Base-by-base conservation (phyloP, 805 yeast genomes). In the Brettanomyces anomalus region DNA sequence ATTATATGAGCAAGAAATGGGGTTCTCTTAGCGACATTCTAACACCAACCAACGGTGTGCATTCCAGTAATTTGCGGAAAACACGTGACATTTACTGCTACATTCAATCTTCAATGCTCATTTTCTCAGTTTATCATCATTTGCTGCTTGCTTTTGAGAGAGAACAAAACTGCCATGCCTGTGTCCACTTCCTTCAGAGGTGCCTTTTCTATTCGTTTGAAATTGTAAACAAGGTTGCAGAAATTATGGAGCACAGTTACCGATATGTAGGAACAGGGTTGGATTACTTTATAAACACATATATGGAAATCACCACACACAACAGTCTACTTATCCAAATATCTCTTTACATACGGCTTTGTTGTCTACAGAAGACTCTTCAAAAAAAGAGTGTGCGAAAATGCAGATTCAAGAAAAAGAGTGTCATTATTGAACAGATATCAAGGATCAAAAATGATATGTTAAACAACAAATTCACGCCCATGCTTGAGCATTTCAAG, bases 41-140 rank as follows among this genome's bases (percentile, higher is more conserved):
- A 31, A 46, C 64, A 5, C 50, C 54, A 11, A 45, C 34, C 32
- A 44, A 47, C 38, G 43, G 43, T 34, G 44, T 52, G 38, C 49
- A 51, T 44, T n/a, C 45, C 7, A 47, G 54, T 1, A 57, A 51
- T 41, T 39, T 58, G 4, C 40, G 47, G n/a, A 61, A 53, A 33
- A 51, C 53, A 11, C 50, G 49, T 38, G 48, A 43, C 10, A 46
- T 57, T 5, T 31, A 46, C 6, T 46, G 50, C 5, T 64, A 53
- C 39, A 43, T 52, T 15, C 55, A 56, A 28, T 44, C 61, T 8
- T 49, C 53, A 30, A 55, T 68, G 2, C 60, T 72, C 46, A 49
- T 65, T 20, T 56, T 67, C 37, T 56, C 74, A 4, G 47, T 71
- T 5, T 65, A 64, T 40, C 67, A 63, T 45, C 70, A 71, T 46